Evolutionary conservation across 2,329 filamentous ascomycete genomes (phyloP).

Genomic region (Epichloe sibirici): DNA sequence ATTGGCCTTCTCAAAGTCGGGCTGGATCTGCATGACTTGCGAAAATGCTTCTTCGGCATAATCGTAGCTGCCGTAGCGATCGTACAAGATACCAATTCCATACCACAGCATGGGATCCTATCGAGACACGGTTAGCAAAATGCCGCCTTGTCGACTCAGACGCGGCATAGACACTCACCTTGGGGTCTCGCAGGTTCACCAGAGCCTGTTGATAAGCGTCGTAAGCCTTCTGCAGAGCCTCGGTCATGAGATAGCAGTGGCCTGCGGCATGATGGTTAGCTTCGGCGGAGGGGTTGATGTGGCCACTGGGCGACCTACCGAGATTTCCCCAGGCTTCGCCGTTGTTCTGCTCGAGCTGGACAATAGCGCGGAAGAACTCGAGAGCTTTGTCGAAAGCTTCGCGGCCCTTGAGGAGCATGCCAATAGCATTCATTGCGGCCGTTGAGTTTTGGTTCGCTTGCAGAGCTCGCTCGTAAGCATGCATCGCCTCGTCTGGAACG

Average conservation of each 20-base stretch:
- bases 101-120: conserved; percentile 98
- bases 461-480: conserved; percentile 82
- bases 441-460: conserved; percentile 81
- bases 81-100: conserved; percentile 93
- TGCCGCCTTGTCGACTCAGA: background rate
- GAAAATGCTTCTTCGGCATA: conserved; percentile 98
- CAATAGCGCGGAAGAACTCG: conserved; percentile 80
- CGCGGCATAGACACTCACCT: conserved; percentile 42
- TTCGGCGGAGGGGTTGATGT: conserved; percentile 11
- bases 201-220: conserved; percentile 92
- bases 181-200: conserved; percentile 84
- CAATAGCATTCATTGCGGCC: conserved; percentile 86
- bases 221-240: conserved; percentile 93
- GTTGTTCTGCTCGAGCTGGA: conserved; percentile 79
- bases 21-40: conserved; percentile 97
- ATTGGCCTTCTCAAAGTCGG: conserved; percentile 95
- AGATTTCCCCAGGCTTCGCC: conserved; percentile 95
- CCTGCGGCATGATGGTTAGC: conserved; percentile 36
- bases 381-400: conserved; percentile 92
- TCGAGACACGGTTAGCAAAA: background rate
- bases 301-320: conserved; percentile 40
- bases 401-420: conserved; percentile 77
- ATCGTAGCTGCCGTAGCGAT: conserved; percentile 89
- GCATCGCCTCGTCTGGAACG: conserved; percentile 77
- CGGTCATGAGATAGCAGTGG: conserved; percentile 99